Evolutionary conservation across 1,284 basidiomycete genomes (phyloP).

Genomic region (Ustilago trichophora): DNA sequence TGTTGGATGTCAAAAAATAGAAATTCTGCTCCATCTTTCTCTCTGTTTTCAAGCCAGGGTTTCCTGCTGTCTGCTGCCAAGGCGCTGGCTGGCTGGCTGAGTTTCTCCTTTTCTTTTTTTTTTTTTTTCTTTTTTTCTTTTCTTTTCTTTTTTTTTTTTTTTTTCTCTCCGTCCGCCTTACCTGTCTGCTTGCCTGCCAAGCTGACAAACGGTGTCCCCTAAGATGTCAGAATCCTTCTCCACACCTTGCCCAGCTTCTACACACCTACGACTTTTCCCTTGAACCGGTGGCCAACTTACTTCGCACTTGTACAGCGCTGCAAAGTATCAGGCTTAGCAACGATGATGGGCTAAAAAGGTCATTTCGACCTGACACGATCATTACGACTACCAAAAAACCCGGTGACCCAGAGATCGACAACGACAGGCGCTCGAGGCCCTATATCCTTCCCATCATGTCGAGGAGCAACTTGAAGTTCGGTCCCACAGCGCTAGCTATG

Average conservation of each 20-base stretch:
- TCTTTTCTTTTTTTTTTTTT: neutral
- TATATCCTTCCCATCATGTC: slow-evolving; percentile 5
- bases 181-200: neutral
- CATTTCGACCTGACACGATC: neutral
- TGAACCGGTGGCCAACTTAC: too few relatives aligned
- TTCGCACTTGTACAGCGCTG: too few relatives aligned
- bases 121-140: neutral
- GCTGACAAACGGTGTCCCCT: slow-evolving; percentile 9
- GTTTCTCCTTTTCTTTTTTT: neutral
- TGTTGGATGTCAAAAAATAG: neutral
- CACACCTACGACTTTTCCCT: too few relatives aligned
- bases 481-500: neutral
- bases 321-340: neutral
- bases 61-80: too few relatives aligned
- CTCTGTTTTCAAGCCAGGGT: too few relatives aligned
- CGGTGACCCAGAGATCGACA: neutral
- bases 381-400: neutral
- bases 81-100: too few relatives aligned
- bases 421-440: neutral
- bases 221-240: neutral
- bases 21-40: too few relatives aligned
- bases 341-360: slow-evolving; percentile 1
- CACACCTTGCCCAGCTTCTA: too few relatives aligned
- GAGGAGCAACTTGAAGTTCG: neutral
- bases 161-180: neutral